phyloP scores from a whole-genome alignment of 169 alveolate genomes.

The Eimeria necatrix region DNA sequence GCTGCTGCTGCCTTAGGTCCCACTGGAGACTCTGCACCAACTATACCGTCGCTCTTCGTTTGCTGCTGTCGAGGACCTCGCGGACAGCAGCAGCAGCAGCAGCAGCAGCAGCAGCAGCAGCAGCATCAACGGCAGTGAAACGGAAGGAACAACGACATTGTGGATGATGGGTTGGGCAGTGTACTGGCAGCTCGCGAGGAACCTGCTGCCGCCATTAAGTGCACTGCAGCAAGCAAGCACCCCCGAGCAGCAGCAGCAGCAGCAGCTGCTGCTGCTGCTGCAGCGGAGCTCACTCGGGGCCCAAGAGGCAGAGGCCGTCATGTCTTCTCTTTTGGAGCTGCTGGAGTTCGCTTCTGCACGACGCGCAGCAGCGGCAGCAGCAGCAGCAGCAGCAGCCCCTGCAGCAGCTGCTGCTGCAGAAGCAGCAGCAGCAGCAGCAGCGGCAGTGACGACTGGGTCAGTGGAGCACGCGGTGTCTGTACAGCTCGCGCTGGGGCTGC shows the following conservation, averaged over 20 bases:
- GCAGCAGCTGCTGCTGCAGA: not conserved
- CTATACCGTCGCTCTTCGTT: not conserved
- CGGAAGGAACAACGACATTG: slow-evolving; percentile 3
- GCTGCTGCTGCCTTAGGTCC: not conserved
- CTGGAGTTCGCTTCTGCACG: slow-evolving; percentile 9
- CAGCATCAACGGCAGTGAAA: slow-evolving; percentile 8
- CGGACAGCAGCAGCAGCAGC: not conserved
- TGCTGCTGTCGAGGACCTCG: not conserved
- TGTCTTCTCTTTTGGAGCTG: slow-evolving; percentile 38
- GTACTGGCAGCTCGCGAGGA: slow-evolving; percentile 45
- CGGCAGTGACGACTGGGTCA: not conserved
- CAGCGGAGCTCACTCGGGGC: slow-evolving; percentile 39
- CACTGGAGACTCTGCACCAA: not conserved
- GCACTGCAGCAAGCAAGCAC: slow-evolving; percentile 17
- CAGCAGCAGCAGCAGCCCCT: not conserved
- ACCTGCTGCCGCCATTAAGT: slow-evolving; percentile 43
- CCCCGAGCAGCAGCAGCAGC: slow-evolving; percentile 36
- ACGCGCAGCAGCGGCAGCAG: not conserved
- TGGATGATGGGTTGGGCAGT: slow-evolving; percentile 60
- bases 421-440: not conserved
- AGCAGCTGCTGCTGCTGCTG: slow-evolving; percentile 39
- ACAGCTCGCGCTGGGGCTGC: slow-evolving; percentile 35
- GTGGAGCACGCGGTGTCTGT: slow-evolving; percentile 43
- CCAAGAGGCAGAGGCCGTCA: slow-evolving; percentile 49
- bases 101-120: not conserved